These are phyloP conservation scores for Opeltia flavorubescens DNA, from an alignment of 495 filamentous ascomycete species.

Conservation along the genomic window DNA sequence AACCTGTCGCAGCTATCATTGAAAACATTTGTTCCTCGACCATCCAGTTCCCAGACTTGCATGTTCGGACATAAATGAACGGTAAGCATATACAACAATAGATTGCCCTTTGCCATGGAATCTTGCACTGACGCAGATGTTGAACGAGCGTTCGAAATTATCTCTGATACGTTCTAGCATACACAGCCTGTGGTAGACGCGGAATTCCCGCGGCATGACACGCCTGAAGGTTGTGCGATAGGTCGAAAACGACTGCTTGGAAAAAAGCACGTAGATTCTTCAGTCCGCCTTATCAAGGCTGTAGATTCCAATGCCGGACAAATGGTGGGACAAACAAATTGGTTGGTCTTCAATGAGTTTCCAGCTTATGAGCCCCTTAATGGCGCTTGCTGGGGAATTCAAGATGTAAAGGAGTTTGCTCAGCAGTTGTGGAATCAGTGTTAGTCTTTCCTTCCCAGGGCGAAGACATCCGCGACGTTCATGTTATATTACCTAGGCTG, in stretches of 20 bases:
- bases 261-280: neutral
- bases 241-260: neutral
- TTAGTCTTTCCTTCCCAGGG: no score
- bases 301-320: neutral
- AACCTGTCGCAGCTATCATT: no score
- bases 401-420: no score
- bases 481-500: no score
- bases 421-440: no score
- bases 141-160: neutral
- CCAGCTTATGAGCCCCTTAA: no score
- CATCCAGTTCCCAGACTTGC: no score
- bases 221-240: neutral
- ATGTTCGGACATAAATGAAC: no score
- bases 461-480: no score
- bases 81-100: no score
- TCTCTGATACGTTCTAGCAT: neutral
- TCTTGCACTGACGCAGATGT: neutral
- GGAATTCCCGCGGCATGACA: neutral
- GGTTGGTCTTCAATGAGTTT: neutral
- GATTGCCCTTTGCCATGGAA: conserved; percentile 33
- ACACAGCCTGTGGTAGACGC: neutral
- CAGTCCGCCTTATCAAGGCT: neutral
- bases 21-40: no score
- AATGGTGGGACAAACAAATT: neutral
- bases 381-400: no score